A percentile compares a stretch with the other conserved stretches of the same genome.
These are phyloP conservation scores for Penicillium malachiteum DNA, from an alignment of 495 filamentous ascomycete genomes.

Conservation along the genomic window DNA sequence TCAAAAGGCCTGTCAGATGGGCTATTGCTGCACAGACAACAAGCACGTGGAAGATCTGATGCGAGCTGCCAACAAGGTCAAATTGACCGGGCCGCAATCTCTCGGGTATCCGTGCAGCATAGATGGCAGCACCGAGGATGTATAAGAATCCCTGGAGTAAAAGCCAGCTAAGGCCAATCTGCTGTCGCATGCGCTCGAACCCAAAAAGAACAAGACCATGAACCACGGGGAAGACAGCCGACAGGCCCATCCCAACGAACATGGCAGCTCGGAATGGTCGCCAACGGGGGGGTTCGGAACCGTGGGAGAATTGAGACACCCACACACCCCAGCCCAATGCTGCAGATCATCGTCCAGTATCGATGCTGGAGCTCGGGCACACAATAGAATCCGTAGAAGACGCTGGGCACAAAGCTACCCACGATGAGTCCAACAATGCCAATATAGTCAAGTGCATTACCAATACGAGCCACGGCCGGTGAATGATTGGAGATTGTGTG, in stretches of 20 bases:
- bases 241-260: conserved; percentile 88
- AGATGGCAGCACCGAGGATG: conserved; percentile 79
- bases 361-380: conserved; percentile 55
- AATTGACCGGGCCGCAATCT: conserved; percentile 51
- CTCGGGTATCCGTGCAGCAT: conserved; percentile 63
- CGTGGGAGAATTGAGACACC: conserved; percentile 71
- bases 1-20: conserved; percentile 57
- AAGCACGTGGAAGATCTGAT: conserved; percentile 66
- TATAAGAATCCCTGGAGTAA: conserved; percentile 78
- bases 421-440: conserved; percentile 89
- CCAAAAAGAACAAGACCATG: conserved; percentile 71
- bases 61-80: conserved; percentile 60
- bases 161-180: conserved; percentile 85
- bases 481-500: conserved; percentile 72
- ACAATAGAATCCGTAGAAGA: conserved; percentile 86
- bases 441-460: conserved; percentile 82
- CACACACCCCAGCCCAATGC: conserved; percentile 71
- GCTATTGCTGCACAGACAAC: conserved; percentile 58
- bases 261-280: conserved; percentile 84
- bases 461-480: conserved; percentile 54
- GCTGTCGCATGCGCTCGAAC: conserved; percentile 52
- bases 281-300: conserved; percentile 79
- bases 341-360: conserved; percentile 80
- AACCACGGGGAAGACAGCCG: conserved; percentile 74
- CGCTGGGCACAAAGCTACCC: conserved; percentile 79